These are phyloP conservation scores for Lecanicillium sp. DNA, from an alignment of 2,329 filamentous ascomycete species.

Conservation along the genomic window DNA sequence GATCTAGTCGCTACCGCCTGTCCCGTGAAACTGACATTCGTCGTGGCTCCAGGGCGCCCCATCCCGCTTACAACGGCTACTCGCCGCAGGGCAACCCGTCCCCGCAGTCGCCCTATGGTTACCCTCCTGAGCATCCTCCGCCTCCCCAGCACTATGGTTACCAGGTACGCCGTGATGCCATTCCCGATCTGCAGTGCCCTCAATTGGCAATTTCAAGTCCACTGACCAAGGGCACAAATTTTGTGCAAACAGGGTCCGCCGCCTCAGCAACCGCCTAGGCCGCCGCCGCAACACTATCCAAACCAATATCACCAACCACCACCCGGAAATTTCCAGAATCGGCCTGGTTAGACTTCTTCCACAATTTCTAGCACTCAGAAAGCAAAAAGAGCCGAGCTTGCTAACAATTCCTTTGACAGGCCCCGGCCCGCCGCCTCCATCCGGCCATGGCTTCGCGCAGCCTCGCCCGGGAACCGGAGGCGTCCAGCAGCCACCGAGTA, in stretches of 20 bases:
- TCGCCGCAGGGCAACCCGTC: constrained; percentile 30
- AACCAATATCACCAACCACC: constrained; percentile 19
- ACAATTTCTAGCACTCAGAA: not conserved
- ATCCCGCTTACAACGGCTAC: constrained; percentile 39
- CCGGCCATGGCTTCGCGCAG: constrained; percentile 2
- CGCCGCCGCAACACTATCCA: constrained; percentile 24
- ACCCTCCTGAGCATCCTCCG: constrained; percentile 37
- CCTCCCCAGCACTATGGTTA: constrained; percentile 41
- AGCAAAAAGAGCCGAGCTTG: too few species aligned
- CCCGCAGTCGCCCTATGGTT: constrained; percentile 35
- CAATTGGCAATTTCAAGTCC: not conserved
- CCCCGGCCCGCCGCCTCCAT: constrained; percentile 1
- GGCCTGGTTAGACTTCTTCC: constrained; percentile 34
- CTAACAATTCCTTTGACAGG: constrained; percentile 7
- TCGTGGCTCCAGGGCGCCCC: constrained; percentile 24
- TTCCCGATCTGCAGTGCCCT: not conserved
- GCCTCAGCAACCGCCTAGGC: constrained; percentile 20
- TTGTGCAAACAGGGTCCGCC: too few species aligned
- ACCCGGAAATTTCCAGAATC: constrained; percentile 36
- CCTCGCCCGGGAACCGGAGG: constrained; percentile 36
- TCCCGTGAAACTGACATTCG: constrained; percentile 16
- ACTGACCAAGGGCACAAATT: not conserved
- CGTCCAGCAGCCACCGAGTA: constrained; percentile 58
- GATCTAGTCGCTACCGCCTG: not conserved
- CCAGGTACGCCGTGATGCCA: constrained; percentile 20